Evolutionary conservation across 2,329 filamentous ascomycete species (phyloP), one percentile per base, ranked within the genome.

Genomic region (Hymenoscyphus scutula): DNA sequence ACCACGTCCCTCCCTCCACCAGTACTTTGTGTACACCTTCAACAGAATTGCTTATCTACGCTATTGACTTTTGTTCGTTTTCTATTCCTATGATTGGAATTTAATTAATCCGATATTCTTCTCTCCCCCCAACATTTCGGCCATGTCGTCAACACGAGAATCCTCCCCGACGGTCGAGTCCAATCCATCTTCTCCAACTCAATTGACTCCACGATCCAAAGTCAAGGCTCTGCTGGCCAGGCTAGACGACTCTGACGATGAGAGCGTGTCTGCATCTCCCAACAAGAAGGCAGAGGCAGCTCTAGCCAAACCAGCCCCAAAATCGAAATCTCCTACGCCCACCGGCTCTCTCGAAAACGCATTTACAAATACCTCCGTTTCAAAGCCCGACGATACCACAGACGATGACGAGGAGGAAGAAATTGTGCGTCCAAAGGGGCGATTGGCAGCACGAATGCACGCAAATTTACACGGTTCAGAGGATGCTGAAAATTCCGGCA

Each of bases 381-480:
- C 30, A 15, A 53, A 64, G 25, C 51, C 65, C 1, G 53, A 41
- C 27, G 38, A 59, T 17, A 63, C 64, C 27, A 69, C 71, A 51
- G 70, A 74, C 0, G 78, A 81, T 3, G 75, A 77, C 1, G 79
- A 81, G n/a, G 80, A 81, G n/a, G 78, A 81, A 37, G 78, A 79
- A 13, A 77, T 82, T 56, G 75, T 81, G 2, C 78, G 79, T 53
- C 89, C 89, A 0, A 81, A 82, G 60, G 88, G 88, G 27, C 82
- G 84, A 59, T 79, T 91, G 68, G 88, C 88, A 13, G 81, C 88
- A 17, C 81, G 85, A 58, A 86, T 92, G 81, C 81, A 83, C 65
- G 81, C 73, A 51, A 68, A 65, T 23, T 51, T 64, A 5, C 65
- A 34, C 13, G 64, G 59, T 10, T 67, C 63, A 8, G 62, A 65